These are phyloP conservation scores for Alnus glutinosa DNA, from an alignment of 306 rosid species.

Conservation along the genomic window DNA sequence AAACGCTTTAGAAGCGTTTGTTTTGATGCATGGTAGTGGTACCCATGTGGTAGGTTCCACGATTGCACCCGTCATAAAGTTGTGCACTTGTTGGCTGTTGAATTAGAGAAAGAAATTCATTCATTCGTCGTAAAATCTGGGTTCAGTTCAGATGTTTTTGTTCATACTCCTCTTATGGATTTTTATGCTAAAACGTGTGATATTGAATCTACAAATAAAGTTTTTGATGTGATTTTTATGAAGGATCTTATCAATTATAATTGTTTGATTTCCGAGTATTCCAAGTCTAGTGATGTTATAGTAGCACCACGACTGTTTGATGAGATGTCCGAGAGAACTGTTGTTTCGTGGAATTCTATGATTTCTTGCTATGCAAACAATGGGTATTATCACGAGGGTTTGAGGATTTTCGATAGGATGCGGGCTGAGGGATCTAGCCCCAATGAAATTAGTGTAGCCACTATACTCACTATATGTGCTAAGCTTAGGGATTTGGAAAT, in stretches of 20 bases:
- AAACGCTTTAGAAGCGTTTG: background rate
- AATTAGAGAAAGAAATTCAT: slow-evolving; percentile 1
- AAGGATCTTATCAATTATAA: background rate
- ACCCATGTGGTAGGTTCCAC: background rate
- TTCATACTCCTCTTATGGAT: slow-evolving; percentile 7
- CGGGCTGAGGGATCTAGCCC: background rate
- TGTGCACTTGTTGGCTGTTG: background rate
- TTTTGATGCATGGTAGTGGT: slow-evolving; percentile 8
- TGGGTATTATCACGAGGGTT: background rate
- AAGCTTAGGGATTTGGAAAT: slow-evolving; percentile 12
- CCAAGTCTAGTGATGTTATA: background rate
- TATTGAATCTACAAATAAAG: background rate
- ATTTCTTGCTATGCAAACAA: slow-evolving; percentile 8
- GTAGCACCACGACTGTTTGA: background rate
- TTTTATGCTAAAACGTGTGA: background rate
- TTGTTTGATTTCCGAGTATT: slow-evolving; percentile 8
- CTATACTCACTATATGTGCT: background rate
- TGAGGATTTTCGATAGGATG: slow-evolving; percentile 6
- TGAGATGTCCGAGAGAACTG: slow-evolving; percentile 6
- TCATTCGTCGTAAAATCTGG: background rate
- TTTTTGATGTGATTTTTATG: background rate
- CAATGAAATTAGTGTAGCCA: background rate
- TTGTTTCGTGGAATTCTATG: slow-evolving; percentile 9
- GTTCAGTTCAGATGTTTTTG: background rate
- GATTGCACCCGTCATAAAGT: background rate